phyloP scores from a whole-genome alignment of 2,329 filamentous ascomycete genomes.

The Didymella arachidicola region DNA sequence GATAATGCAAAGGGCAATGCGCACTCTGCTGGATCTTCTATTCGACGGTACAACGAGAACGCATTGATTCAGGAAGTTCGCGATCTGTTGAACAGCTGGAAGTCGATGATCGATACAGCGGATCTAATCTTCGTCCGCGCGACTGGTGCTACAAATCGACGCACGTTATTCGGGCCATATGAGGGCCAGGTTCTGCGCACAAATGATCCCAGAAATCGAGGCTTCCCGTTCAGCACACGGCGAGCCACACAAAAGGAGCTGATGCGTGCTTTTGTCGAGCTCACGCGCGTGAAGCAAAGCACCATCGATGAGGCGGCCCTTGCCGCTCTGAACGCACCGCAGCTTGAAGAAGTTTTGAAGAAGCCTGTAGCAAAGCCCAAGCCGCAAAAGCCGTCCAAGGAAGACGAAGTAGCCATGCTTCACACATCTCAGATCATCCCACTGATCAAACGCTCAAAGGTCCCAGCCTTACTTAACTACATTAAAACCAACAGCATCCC shows the following conservation, averaged over 20 bases:
- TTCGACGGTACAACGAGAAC: conserved; percentile 93
- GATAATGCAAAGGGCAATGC: conserved; percentile 93
- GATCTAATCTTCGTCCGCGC: conserved; percentile 89
- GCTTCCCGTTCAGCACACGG: conserved; percentile 92
- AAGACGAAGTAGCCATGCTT: conserved; percentile 80
- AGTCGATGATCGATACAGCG: conserved; percentile 79
- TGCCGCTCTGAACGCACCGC: conserved; percentile 55
- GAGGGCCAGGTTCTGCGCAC: conserved; percentile 83
- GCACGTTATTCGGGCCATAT: conserved; percentile 89
- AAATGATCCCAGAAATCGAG: conserved; percentile 80
- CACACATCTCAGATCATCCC: conserved; percentile 91
- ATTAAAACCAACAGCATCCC: conserved; percentile 76
- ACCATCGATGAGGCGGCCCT: conserved; percentile 75
- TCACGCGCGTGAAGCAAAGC: conserved; percentile 86
- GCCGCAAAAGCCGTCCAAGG: conserved; percentile 72
- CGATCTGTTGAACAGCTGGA: conserved; percentile 83
- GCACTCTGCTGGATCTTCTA: conserved; percentile 87
- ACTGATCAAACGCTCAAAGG: conserved; percentile 86
- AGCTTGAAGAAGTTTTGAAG: conserved; percentile 53
- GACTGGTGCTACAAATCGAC: conserved; percentile 83
- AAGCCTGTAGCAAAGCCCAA: conserved; percentile 54
- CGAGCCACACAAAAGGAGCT: conserved; percentile 93
- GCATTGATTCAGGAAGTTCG: conserved; percentile 90
- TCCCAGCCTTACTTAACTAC: conserved; percentile 86
- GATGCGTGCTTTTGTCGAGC: conserved; percentile 91